phyloP scores from a whole-genome alignment of 2,329 filamentous ascomycete genomes.

The Seiridium unicorne region DNA sequence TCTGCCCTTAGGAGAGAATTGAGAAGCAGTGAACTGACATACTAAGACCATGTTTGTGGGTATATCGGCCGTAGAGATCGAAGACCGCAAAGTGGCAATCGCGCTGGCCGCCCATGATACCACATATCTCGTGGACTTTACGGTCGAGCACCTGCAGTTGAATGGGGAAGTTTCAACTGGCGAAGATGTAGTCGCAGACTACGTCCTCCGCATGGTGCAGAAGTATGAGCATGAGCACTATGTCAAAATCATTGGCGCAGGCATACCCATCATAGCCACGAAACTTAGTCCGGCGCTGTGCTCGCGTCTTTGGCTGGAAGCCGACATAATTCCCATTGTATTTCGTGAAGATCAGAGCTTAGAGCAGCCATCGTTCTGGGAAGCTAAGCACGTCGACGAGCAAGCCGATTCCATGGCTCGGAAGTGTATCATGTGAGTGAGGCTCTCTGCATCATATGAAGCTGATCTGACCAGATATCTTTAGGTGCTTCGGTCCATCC shows the following conservation, averaged over 20 bases:
- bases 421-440: conserved; percentile 69
- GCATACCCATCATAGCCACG: conserved; percentile 61
- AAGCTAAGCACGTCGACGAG: conserved; percentile 67
- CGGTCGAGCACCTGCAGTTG: conserved; percentile 55
- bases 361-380: conserved; percentile 43
- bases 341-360: conserved; percentile 48
- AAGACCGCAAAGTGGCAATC: conserved; percentile 53
- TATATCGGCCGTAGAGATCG: conserved; percentile 53
- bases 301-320: conserved; percentile 70
- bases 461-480: not conserved
- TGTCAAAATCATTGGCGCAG: conserved; percentile 73
- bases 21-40: not conserved
- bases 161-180: conserved; percentile 34
- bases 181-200: conserved; percentile 53
- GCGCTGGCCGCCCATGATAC: conserved; percentile 72
- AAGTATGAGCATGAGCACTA: conserved; percentile 63
- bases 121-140: conserved; percentile 73
- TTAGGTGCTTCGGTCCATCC: conserved; percentile 69
- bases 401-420: conserved; percentile 79
- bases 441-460: conserved; percentile 5
- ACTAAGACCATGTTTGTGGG: conserved; percentile 61
- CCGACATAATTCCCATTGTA: conserved; percentile 74
- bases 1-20: too few species aligned
- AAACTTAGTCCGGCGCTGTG: conserved; percentile 63
- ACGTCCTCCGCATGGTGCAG: conserved; percentile 55